Evolutionary conservation across 1,284 basidiomycete genomes (phyloP).

Genomic region (Moesziomyces sp.): DNA sequence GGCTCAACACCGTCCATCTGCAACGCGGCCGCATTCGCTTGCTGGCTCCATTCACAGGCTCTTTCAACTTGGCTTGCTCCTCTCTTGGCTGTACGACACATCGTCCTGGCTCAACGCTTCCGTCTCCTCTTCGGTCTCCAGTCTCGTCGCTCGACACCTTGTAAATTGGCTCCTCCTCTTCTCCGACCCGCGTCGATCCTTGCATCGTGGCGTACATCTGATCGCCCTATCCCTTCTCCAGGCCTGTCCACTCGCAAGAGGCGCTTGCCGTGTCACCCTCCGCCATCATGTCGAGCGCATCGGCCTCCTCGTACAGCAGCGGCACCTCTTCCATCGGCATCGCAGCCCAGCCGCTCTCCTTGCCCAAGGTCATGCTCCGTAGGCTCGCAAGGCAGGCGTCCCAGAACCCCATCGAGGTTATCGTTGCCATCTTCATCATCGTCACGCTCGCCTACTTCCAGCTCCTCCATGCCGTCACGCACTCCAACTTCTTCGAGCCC

Average conservation of each 20-base stretch:
- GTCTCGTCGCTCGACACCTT: background rate
- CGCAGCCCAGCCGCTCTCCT: constrained; percentile 38
- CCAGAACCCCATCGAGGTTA: constrained; percentile 77
- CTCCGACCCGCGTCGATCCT: too few species aligned
- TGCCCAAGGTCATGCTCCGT: constrained; percentile 50
- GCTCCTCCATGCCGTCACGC: constrained; percentile 83
- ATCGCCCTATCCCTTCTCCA: background rate
- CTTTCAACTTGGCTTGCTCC: constrained; percentile 19
- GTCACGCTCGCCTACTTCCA: constrained; percentile 92
- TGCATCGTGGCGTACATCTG: background rate
- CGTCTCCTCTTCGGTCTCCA: background rate
- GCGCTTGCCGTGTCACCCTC: background rate
- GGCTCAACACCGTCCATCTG: constrained; percentile 41
- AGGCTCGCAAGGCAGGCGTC: constrained; percentile 47
- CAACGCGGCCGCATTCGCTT: constrained; percentile 13
- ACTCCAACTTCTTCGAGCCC: constrained; percentile 70
- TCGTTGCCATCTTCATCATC: constrained; percentile 85
- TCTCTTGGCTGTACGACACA: background rate
- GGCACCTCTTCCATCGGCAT: constrained; percentile 40
- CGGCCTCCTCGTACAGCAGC: constrained; percentile 40
- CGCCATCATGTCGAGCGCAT: constrained; percentile 36
- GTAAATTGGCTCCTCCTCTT: constrained; percentile 1
- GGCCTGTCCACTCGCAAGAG: constrained; percentile 4
- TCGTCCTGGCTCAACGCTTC: too few species aligned
- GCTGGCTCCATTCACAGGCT: constrained; percentile 13